Base-by-base conservation (phyloP, 345 rosid genomes). In the Boechera retrofracta region DNA sequence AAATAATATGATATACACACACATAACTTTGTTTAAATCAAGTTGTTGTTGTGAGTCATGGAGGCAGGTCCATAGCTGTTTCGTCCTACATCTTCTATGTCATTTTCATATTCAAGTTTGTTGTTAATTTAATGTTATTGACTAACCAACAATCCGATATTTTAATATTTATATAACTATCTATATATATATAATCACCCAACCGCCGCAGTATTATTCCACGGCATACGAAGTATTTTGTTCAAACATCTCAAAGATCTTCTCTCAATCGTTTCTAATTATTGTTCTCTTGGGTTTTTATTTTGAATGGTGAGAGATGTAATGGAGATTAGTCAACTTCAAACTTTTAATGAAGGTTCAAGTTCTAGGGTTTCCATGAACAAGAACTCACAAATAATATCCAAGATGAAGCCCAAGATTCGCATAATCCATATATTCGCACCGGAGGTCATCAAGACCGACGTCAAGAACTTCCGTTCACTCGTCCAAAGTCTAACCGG, bases 381-480 rank as follows among this genome's bases (percentile, higher is more conserved):
- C 77, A 85, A 66, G 61, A 76, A 78, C 55, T 94, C 97, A 28
- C 86, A 72, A 3, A 67, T 75, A 9, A 84, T 88, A 54, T 72
- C 96, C 54, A 91, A 94, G 81, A 39, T 78, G 58, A 89, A 91
- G 87, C 97, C 97, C 0, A 89, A 87, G 83, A 83, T 93, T 39
- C 86, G 97, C 10, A 89, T 96, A 56, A 87, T 91, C 72, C 96
- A 96, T 85, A 86, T 91, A 72, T 88, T 89, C 74, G 97, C 97
- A 33, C 99, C 99, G 18, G 97, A 91, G 82, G 86, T 96, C 72
- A 93, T 93, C 89, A 88, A 91, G 81, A 93, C 98, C 15, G 98
- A 93, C 72, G 94, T 81, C 15, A 87, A 83, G 24, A 91, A 87
- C 82, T 96, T 96, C 79, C 80, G 96, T 57, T 94, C 91, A 70